These are phyloP conservation scores for Ramaria rubella DNA, from an alignment of 768 basidiomycete genomes.

Conservation along the genomic window DNA sequence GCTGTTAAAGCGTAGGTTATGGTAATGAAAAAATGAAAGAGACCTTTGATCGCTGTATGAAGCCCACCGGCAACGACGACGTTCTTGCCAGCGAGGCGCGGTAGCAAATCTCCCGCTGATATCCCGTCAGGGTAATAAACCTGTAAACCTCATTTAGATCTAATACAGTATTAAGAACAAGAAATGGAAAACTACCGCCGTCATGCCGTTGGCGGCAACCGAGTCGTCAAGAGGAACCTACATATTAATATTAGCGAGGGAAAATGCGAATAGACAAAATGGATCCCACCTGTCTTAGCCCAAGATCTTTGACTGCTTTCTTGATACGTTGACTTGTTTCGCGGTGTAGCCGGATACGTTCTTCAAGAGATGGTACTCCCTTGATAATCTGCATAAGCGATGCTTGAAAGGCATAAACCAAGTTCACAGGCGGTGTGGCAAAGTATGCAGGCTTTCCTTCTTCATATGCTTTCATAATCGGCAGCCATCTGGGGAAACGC, in stretches of 20 bases:
- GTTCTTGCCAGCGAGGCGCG: constrained; percentile 60
- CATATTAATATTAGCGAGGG: not conserved
- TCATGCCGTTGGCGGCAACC: constrained; percentile 90
- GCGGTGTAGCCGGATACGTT: constrained; percentile 73
- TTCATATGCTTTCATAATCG: constrained; percentile 93
- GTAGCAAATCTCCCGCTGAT: constrained; percentile 68
- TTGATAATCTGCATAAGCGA: constrained; percentile 69
- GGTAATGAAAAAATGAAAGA: constrained; percentile 15
- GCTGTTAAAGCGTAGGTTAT: not conserved
- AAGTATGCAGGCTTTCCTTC: constrained; percentile 78
- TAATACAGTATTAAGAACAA: not conserved
- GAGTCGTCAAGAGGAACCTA: constrained; percentile 53
- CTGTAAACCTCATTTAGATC: constrained; percentile 25
- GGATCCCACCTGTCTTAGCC: constrained; percentile 49
- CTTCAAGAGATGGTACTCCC: constrained; percentile 55
- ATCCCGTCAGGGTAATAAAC: constrained; percentile 81
- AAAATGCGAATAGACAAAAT: not conserved
- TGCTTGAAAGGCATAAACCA: constrained; percentile 86
- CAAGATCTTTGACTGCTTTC: constrained; percentile 54
- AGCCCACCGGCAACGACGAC: constrained; percentile 86
- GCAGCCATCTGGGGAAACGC: constrained; percentile 60
- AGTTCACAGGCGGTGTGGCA: constrained; percentile 91
- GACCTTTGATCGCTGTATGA: constrained; percentile 75
- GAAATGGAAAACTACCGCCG: constrained; percentile 47
- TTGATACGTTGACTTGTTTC: constrained; percentile 65